Evolutionary conservation across 192 early-diverging fungal genomes (phyloP).

Genomic region (Paraglomus brasilianum): DNA sequence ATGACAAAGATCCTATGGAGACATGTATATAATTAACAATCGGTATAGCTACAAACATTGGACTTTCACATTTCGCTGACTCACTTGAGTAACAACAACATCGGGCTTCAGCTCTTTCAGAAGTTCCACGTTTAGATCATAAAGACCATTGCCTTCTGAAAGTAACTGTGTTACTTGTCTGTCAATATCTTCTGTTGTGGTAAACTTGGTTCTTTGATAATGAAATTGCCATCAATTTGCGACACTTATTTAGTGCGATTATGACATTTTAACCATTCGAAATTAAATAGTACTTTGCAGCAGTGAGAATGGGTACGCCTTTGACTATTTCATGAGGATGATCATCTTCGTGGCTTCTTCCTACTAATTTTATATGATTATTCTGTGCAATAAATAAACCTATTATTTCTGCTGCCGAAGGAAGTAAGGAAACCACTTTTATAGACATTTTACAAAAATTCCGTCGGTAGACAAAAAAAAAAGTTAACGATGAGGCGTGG

Average conservation of each 20-base stretch:
- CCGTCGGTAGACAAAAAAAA: no score
- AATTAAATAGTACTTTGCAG: conserved; percentile 26
- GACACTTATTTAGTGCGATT: neutral
- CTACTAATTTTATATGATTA: conserved; percentile 17
- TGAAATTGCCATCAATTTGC: no score
- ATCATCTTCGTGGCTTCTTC: conserved; percentile 44
- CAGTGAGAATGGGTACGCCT: conserved; percentile 46
- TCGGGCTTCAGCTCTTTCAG: conserved; percentile 45
- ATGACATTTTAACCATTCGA: neutral
- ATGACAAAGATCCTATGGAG: conserved; percentile 47
- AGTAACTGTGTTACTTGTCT: conserved; percentile 50
- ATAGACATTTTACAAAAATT: no score
- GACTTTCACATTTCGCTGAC: neutral
- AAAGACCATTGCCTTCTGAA: conserved; percentile 45
- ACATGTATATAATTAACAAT: neutral
- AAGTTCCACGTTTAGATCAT: conserved; percentile 44
- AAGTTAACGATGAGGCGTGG: no score
- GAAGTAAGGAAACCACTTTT: conserved; percentile 46
- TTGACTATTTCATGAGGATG: conserved; percentile 46
- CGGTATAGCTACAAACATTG: no score
- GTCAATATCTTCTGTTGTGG: conserved; percentile 51
- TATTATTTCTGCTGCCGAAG: conserved; percentile 56
- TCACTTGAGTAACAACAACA: conserved; percentile 51
- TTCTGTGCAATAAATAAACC: neutral
- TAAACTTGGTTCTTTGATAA: conserved; percentile 45